Evolutionary conservation across 352 stramenopile species (phyloP), one percentile per base, ranked within the genome.

Genomic region (Elongisporangium undulatum): DNA sequence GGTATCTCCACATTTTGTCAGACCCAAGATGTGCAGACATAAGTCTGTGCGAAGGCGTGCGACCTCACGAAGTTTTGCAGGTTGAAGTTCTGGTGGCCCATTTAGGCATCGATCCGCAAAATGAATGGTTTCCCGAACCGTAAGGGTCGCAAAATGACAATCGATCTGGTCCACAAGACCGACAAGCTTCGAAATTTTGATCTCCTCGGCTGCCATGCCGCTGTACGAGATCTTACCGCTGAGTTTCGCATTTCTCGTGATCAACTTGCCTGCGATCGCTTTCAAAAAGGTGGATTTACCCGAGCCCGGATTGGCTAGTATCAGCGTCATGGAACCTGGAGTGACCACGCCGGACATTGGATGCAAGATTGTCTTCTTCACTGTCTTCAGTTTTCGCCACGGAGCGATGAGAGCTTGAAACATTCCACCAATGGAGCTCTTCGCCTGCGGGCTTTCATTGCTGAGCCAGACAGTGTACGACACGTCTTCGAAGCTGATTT

Each of bases 111-210:
- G 83, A 61, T 95, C 95, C 10, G 93, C 86, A 73, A 98, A 98
- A 38, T 89, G 66, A 58, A 98, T 83, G 4, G 95, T 98, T 64
- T 98, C 93, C 34, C 87, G 72, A 1, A 98, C 95, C 2, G 92
- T 98, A 23, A 98, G 72, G 10, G 87, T 79, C n/a, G 93, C 73
- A 16, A 87, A 70, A 73, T 98, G 94, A 22, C 76, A 72, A 68
- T 98, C 93, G 16, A 74, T 63, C 56, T 85, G 76, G 45, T 83
- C 76, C 7, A 86, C 66, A 23, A 85, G 65, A 0, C 73, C 73
- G 0, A 81, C 76, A 17, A 83, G 64, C 62, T 85, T 85, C 19
- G 26, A 68, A 50, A 75, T 73, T 38, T 38, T 19, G 41, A 68
- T 77, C 19, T 69, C 62, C 26, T 74, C 71, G 16, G 50, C 75